Evolutionary conservation across 2,329 filamentous ascomycete genomes (phyloP).

Genomic region (Aspergillus novoparasiticus): DNA sequence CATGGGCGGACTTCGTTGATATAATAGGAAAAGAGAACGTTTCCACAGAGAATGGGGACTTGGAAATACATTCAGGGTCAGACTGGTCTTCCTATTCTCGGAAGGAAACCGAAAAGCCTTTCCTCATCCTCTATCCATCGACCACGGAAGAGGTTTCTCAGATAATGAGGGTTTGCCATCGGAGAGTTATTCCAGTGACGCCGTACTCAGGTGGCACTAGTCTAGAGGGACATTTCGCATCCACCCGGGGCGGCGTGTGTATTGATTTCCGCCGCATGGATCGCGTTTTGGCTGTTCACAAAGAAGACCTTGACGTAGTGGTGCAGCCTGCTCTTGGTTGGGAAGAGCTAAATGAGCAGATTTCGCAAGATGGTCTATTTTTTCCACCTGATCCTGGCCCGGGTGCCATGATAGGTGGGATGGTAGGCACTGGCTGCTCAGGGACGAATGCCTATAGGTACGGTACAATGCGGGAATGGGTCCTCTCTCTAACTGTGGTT

Average conservation of each 20-base stretch:
- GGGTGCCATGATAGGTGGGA: conserved; percentile 86
- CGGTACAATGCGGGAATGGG: conserved; percentile 95
- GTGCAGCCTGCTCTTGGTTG: conserved; percentile 83
- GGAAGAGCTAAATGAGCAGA: conserved; percentile 79
- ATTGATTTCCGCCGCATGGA: conserved; percentile 88
- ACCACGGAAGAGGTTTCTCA: conserved; percentile 81
- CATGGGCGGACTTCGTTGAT: conserved; percentile 64
- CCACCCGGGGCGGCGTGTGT: conserved; percentile 80
- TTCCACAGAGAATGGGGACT: conserved; percentile 58
- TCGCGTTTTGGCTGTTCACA: conserved; percentile 74
- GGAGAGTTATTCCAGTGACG: conserved; percentile 78
- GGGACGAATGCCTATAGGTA: conserved; percentile 92
- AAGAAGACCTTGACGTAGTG: conserved; percentile 74
- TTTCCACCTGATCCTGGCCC: conserved; percentile 92
- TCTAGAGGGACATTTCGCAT: conserved; percentile 84
- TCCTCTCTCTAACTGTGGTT: conserved; percentile 81
- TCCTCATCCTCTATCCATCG: conserved; percentile 72
- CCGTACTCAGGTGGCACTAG: conserved; percentile 87
- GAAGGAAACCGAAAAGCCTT: conserved; percentile 48
- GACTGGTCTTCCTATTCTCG: conserved; percentile 62
- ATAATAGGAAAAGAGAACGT: conserved; percentile 66
- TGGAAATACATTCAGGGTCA: conserved; percentile 61
- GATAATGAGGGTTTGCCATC: conserved; percentile 87
- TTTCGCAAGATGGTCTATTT: conserved; percentile 75
- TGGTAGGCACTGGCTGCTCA: conserved; percentile 55